phyloP scores from a whole-genome alignment of 139 green algal species.

The Spirogloea muscicola region DNA sequence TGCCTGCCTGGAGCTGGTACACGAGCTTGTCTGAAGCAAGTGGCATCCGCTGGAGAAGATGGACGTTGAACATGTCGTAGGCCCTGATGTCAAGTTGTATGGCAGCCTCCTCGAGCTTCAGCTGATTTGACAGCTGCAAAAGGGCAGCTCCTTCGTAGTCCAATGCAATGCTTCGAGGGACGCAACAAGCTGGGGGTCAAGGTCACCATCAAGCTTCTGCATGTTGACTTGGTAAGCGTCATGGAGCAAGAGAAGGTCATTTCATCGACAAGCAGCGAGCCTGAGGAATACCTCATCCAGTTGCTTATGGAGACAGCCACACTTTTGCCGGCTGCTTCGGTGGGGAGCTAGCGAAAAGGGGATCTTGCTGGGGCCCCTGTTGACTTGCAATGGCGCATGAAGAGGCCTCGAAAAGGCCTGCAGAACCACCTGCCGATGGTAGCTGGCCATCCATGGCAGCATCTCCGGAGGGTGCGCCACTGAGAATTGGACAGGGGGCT shows the following conservation, averaged over 20 bases:
- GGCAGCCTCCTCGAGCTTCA: background rate
- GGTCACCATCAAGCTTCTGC: too few species aligned
- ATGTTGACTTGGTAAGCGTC: too few species aligned
- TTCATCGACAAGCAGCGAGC: background rate
- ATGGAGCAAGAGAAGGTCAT: background rate
- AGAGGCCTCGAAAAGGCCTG: too few species aligned
- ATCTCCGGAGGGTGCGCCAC: background rate
- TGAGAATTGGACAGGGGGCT: background rate
- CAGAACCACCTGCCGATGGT: background rate
- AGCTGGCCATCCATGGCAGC: constrained; percentile 4
- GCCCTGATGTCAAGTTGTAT: constrained; percentile 6
- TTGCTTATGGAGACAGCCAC: background rate
- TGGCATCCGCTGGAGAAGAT: background rate
- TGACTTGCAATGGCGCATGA: background rate
- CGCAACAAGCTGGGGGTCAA: too few species aligned
- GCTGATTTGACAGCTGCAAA: background rate
- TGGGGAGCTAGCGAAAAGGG: background rate
- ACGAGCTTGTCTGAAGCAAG: background rate
- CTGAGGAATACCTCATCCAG: background rate
- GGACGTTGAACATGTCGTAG: constrained; percentile 15
- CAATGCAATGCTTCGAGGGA: too few species aligned
- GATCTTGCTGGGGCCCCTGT: background rate
- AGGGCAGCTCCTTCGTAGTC: too few species aligned
- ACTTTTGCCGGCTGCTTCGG: background rate
- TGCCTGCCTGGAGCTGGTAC: background rate